Evolutionary conservation across 495 filamentous ascomycete genomes (phyloP), one percentile per base, ranked within the genome.

Genomic region (Aspergillus carlsbadensis): DNA sequence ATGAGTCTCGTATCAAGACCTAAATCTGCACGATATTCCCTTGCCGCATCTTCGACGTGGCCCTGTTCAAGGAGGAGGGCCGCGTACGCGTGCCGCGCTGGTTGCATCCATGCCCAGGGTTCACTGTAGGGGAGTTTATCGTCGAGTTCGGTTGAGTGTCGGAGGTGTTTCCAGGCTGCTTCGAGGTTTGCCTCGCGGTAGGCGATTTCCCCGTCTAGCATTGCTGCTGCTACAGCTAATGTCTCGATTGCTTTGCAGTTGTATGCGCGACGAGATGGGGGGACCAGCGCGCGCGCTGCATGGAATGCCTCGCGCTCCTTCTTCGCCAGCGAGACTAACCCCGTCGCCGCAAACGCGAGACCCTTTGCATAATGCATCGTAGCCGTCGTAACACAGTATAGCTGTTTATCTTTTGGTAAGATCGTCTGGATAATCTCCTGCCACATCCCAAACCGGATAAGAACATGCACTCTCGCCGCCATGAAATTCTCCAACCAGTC

Each of bases 401-500:
- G 72, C 0, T 63, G 49, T 10, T 56, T 45, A 62, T 89, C 81
- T 0, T 60, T 22, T 0, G 83, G 85, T 2, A 85, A 49, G 1
- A 67, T 51, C 0, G 85, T 59, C 11, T 65, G 58, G 22, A 84
- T 54, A 26, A 88, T 75, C 3, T 86, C 84, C 6, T 82, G 59
- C 85, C 85, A 88, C 1, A 67, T 70, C 3, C 87, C 87, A 52
- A 90, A 90, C 10, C 87, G 84, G 51, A 89, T 75, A 6, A 87
- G 62, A 0, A 80, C 80, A 60, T 90, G 87, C n/a, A 87, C 71
- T 3, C 82, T 76, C 68, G 86, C 81, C 1, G 78, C 74, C 6
- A 84, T 56, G 56, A 88, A 89, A 0, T 76, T 78, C 59, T 90
- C 87, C 1, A 90, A 64, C 85, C 86, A 90, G 60, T 89, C 84